Percentiles rank a stretch among this genome's conserved stretches.
Evolutionary conservation across 2,329 filamentous ascomycete species (phyloP).

Genomic region (Fusarium sp.): DNA sequence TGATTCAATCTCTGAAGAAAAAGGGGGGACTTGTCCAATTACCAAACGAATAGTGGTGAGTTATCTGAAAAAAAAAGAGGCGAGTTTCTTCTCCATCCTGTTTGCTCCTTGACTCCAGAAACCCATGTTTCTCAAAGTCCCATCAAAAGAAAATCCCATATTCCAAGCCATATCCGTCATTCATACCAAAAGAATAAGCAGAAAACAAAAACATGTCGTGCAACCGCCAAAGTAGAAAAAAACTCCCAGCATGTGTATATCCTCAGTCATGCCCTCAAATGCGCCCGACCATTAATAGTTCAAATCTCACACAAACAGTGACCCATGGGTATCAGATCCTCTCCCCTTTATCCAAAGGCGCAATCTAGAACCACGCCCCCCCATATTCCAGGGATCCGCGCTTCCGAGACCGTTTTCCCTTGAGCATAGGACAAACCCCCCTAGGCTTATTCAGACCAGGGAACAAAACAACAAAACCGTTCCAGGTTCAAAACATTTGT

Average conservation of each 20-base stretch:
- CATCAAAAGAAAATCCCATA: conserved; percentile 1
- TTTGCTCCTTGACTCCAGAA: conserved; percentile 30
- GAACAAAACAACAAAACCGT: conserved; percentile 12
- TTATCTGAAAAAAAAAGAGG: conserved; percentile 32
- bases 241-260: conserved; percentile 6
- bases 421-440: neutral
- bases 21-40: conserved; percentile 4
- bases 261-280: conserved; percentile 4
- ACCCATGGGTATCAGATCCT: conserved; percentile 5
- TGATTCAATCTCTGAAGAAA: neutral
- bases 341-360: neutral
- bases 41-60: conserved; percentile 12
- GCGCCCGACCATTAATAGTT: neutral
- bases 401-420: neutral
- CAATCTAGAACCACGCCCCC: neutral
- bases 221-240: conserved; percentile 9
- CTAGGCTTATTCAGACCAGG: conserved; percentile 1
- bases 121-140: conserved; percentile 3
- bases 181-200: neutral
- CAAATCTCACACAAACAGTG: conserved; percentile 20
- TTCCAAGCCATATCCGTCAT: neutral
- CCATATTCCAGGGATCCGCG: conserved; percentile 25
- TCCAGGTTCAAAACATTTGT: conserved; percentile 5
- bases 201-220: neutral
- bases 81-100: conserved; percentile 23